These are phyloP conservation scores for Penicillium fuscoglaucum DNA, from an alignment of 2,329 filamentous ascomycete species.

Conservation along the genomic window DNA sequence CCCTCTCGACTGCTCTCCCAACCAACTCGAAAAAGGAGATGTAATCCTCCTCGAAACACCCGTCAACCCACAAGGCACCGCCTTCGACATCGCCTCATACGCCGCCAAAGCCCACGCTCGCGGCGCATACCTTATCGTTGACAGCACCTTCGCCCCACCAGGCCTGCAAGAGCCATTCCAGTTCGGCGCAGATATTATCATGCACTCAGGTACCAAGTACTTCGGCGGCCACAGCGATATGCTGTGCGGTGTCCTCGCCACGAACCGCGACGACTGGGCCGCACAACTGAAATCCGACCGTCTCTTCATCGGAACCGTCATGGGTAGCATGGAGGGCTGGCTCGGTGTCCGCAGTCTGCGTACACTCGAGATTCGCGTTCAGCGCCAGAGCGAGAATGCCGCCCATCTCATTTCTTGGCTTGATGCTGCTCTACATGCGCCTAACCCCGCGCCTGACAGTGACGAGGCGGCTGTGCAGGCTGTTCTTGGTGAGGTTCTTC, in stretches of 20 bases:
- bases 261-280: slow-evolving; percentile 62
- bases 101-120: slow-evolving; percentile 68
- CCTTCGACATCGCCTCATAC: slow-evolving; percentile 69
- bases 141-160: slow-evolving; percentile 90
- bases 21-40: slow-evolving; percentile 72
- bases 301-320: slow-evolving; percentile 74
- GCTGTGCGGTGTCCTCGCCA: slow-evolving; percentile 79
- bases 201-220: slow-evolving; percentile 96
- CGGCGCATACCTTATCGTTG: slow-evolving; percentile 78
- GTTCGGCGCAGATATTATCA: slow-evolving; percentile 78
- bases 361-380: slow-evolving; percentile 80
- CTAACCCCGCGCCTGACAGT: slow-evolving; percentile 40
- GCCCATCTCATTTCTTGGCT: slow-evolving; percentile 72
- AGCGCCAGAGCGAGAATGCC: slow-evolving; percentile 72
- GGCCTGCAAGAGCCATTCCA: slow-evolving; percentile 82
- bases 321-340: slow-evolving; percentile 92
- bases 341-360: slow-evolving; percentile 81
- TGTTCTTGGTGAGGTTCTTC: slow-evolving; percentile 63
- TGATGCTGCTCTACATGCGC: slow-evolving; percentile 48
- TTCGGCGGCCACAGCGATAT: slow-evolving; percentile 93
- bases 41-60: slow-evolving; percentile 91
- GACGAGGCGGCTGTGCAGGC: slow-evolving; percentile 51
- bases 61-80: slow-evolving; percentile 84
- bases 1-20: slow-evolving; percentile 66
- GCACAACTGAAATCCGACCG: slow-evolving; percentile 65